Evolutionary conservation across 2,329 filamentous ascomycete genomes (phyloP).

Genomic region (Beauveria medogensis): DNA sequence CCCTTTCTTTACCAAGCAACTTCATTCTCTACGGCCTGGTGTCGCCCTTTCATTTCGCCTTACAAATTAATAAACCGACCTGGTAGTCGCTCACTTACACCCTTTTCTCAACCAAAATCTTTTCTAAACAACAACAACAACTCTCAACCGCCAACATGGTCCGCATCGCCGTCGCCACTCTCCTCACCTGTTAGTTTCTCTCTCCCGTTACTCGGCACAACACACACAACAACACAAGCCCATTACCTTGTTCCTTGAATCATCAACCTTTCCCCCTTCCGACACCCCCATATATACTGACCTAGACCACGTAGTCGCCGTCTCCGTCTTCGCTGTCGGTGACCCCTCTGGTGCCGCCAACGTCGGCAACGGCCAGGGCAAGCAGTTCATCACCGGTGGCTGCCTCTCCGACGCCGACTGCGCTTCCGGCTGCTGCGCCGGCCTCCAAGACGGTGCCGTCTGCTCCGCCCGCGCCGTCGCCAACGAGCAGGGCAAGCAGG

Average conservation of each 20-base stretch:
- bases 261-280: neutral
- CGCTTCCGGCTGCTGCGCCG: conserved; percentile 24
- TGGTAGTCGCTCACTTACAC: neutral
- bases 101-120: neutral
- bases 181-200: conserved; percentile 18
- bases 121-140: neutral
- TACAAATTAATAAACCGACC: conserved; percentile 1
- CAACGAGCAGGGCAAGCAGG: conserved; percentile 24
- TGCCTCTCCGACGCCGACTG: conserved; percentile 21
- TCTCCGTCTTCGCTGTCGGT: conserved; percentile 15
- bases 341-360: conserved; percentile 17
- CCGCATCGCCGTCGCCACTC: conserved; percentile 18
- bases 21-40: conserved; percentile 3
- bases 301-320: conserved; percentile 2
- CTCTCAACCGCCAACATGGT: conserved; percentile 25
- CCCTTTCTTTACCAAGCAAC: neutral
- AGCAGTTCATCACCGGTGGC: conserved; percentile 22
- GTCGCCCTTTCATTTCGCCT: neutral
- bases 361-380: conserved; percentile 18
- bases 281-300: neutral
- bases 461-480: conserved; percentile 21
- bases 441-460: conserved; percentile 17
- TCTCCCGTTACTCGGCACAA: too few species aligned
- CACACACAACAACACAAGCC: too few species aligned
- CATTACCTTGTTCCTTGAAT: neutral